Evolutionary conservation across 2,329 filamentous ascomycete genomes (phyloP).

Genomic region (Penicillium sp.): DNA sequence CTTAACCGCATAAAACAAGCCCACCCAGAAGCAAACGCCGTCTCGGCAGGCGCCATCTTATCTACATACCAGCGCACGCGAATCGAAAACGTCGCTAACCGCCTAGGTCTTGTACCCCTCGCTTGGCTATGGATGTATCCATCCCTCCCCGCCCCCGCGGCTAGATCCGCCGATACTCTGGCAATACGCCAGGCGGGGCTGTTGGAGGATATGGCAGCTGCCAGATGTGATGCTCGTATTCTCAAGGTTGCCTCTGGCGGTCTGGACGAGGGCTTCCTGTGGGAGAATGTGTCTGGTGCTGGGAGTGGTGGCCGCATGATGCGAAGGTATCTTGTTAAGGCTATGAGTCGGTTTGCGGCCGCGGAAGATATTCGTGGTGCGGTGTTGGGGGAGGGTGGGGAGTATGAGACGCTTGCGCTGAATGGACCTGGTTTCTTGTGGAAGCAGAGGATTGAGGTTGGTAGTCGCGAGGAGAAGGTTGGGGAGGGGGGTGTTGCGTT

Average conservation of each 20-base stretch:
- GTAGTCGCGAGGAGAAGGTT: conserved; percentile 53
- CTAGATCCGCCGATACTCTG: conserved; percentile 18
- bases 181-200: conserved; percentile 47
- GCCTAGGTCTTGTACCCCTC: conserved; percentile 77
- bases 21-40: conserved; percentile 79
- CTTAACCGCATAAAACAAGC: conserved; percentile 63
- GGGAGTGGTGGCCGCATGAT: conserved; percentile 41
- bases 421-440: conserved; percentile 74
- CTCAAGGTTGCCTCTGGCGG: conserved; percentile 94
- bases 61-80: conserved; percentile 94
- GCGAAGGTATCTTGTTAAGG: conserved; percentile 49
- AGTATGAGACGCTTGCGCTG: conserved; percentile 90
- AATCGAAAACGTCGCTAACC: conserved; percentile 85
- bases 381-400: conserved; percentile 85
- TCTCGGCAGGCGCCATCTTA: conserved; percentile 87
- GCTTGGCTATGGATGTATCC: conserved; percentile 94
- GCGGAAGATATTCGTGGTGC: conserved; percentile 61
- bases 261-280: conserved; percentile 75
- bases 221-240: conserved; percentile 81
- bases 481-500: conserved; percentile 78
- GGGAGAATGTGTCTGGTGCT: conserved; percentile 66
- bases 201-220: conserved; percentile 74
- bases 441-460: conserved; percentile 65
- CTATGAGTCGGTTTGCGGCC: conserved; percentile 57
- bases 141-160: conserved; percentile 56